phyloP scores from a whole-genome alignment of 1,284 basidiomycete genomes.

The Pseudomicrostroma phylloplanum region DNA sequence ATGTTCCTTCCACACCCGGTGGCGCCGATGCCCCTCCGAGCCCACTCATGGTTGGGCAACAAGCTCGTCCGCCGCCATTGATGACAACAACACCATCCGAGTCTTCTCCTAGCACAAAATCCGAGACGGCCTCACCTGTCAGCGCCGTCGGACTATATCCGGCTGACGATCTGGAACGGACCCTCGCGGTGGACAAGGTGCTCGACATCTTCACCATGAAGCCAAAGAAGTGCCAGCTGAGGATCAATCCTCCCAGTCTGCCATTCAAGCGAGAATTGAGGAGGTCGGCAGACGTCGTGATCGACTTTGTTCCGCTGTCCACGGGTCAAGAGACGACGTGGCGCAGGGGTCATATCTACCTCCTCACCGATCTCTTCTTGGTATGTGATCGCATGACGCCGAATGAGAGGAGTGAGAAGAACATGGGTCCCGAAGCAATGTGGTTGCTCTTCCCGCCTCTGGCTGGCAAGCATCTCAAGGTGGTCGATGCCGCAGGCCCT shows the following conservation, averaged over 20 bases:
- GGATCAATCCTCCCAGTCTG: slow-evolving; percentile 75
- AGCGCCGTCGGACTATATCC: neutral
- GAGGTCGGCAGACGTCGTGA: slow-evolving; percentile 66
- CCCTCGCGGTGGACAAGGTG: slow-evolving; percentile 70
- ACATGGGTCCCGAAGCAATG: slow-evolving; percentile 55
- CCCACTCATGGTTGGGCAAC: neutral
- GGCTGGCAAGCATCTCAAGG: slow-evolving; percentile 76
- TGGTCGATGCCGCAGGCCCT: slow-evolving; percentile 56
- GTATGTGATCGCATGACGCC: slow-evolving; percentile 56
- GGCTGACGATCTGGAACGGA: slow-evolving; percentile 65
- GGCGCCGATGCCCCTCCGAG: neutral
- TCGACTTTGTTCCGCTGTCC: slow-evolving; percentile 71
- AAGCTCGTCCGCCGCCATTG: slow-evolving; percentile 3
- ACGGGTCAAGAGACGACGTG: slow-evolving; percentile 58
- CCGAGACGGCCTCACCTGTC: neutral
- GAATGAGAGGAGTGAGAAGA: slow-evolving; percentile 23
- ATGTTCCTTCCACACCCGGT: neutral
- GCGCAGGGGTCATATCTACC: slow-evolving; percentile 72
- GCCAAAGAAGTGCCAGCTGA: slow-evolving; percentile 77
- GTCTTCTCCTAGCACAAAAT: neutral
- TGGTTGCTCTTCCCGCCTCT: slow-evolving; percentile 91
- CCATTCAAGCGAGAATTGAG: slow-evolving; percentile 75
- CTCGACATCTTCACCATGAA: slow-evolving; percentile 95
- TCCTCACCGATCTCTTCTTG: slow-evolving; percentile 86
- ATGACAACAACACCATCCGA: neutral